A percentile compares a stretch with the other conserved stretches of the same genome.
Evolutionary conservation across 371 early-diverging fungal species (phyloP).

Genomic region (Saksenaea vasiformis): DNA sequence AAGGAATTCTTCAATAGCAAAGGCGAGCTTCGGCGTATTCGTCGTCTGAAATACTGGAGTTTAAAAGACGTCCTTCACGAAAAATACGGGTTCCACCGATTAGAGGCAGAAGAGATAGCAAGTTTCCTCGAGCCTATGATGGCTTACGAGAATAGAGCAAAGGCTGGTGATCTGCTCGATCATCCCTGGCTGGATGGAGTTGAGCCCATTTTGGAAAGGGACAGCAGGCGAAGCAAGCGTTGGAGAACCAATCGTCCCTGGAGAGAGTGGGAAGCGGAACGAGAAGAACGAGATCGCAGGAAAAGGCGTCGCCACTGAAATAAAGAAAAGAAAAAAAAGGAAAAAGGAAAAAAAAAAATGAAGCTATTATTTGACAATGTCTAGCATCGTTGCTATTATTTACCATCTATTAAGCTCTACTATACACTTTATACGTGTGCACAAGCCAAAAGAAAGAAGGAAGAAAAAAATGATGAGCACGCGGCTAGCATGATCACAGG

Average conservation of each 20-base stretch:
- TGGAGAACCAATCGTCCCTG: constrained; percentile 36
- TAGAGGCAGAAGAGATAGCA: constrained; percentile 62
- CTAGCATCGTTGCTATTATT: background rate
- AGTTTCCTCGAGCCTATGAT: constrained; percentile 78
- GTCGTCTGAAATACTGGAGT: constrained; percentile 78
- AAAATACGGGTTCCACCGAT: constrained; percentile 69
- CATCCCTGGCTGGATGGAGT: constrained; percentile 66
- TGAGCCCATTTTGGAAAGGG: constrained; percentile 37
- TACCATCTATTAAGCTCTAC: no score
- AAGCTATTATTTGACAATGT: background rate
- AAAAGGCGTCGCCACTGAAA: background rate
- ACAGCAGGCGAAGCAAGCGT: constrained; percentile 18
- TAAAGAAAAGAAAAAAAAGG: background rate
- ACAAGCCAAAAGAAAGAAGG: no score
- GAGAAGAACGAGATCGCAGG: constrained; percentile 9
- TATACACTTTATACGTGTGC: no score
- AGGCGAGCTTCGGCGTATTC: constrained; percentile 85
- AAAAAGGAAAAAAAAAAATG: background rate
- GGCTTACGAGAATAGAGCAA: constrained; percentile 60
- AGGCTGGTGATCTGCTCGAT: constrained; percentile 56
- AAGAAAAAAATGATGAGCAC: no score
- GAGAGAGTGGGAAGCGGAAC: constrained; percentile 38
- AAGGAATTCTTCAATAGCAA: constrained; percentile 78
- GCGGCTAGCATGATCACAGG: no score
- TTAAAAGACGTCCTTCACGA: constrained; percentile 83